These are phyloP conservation scores for Pyrenophora tritici-repentis DNA, from an alignment of 2,329 filamentous ascomycete species.

Conservation along the genomic window DNA sequence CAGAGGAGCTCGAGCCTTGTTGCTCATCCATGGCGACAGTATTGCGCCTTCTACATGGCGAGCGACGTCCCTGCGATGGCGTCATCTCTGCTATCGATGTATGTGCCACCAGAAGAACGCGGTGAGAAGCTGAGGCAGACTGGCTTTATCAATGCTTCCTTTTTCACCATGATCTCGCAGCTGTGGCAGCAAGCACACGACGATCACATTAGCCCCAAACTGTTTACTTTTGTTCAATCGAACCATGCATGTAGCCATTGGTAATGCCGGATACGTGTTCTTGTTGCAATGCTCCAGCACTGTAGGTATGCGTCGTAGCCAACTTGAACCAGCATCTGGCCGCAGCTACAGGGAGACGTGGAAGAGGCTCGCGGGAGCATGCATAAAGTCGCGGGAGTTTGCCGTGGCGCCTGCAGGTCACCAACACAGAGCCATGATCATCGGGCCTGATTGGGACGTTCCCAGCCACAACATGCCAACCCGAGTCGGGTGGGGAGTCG, in stretches of 20 bases:
- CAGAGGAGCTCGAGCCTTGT: constrained; percentile 11
- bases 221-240: constrained; percentile 4
- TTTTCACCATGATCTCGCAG: background rate
- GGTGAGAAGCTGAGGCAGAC: background rate
- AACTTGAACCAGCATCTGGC: background rate
- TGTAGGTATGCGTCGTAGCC: background rate
- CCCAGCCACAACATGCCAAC: background rate
- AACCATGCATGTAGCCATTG: constrained; percentile 3
- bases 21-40: constrained; percentile 25
- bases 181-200: background rate
- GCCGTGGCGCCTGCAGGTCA: constrained; percentile 7
- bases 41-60: constrained; percentile 30
- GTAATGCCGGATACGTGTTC: constrained; percentile 18
- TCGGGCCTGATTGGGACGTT: background rate
- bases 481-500: background rate
- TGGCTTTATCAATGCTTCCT: constrained; percentile 5
- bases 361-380: constrained; percentile 11
- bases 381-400: constrained; percentile 16
- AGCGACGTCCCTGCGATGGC: constrained; percentile 23
- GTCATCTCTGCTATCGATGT: constrained; percentile 8
- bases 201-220: background rate
- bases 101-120: background rate
- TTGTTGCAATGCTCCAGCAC: constrained; percentile 9
- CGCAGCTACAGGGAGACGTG: constrained; percentile 2
- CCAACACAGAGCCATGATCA: constrained; percentile 9